Conservation (phyloP, 2,329 filamentous ascomycete species). For the Macrophomina phaseolina region DNA sequence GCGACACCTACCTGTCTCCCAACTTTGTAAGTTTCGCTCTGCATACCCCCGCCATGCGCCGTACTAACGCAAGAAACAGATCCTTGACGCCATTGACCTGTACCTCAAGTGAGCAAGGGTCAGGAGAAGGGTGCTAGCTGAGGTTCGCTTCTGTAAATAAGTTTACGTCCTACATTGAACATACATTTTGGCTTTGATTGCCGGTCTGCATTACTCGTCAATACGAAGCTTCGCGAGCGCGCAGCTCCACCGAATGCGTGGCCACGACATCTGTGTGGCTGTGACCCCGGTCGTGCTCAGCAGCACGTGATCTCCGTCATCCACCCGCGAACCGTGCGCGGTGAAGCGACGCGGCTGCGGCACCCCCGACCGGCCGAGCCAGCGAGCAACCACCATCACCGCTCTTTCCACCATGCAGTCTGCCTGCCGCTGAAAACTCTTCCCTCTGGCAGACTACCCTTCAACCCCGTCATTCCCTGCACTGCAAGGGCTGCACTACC, state of each 20-base stretch:
- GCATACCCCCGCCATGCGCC: not conserved
- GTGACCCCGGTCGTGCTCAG: constrained; percentile 17
- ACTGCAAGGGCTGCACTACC: not conserved
- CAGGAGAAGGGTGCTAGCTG: not conserved
- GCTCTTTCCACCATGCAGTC: constrained; percentile 6
- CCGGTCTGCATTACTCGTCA: constrained; percentile 4
- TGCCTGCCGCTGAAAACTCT: constrained; percentile 8
- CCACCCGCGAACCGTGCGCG: constrained; percentile 1
- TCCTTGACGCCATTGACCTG: constrained; percentile 17
- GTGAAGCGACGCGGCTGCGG: constrained; percentile 13
- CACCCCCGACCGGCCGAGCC: not conserved
- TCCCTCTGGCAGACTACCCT: not conserved
- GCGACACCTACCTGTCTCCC: constrained; percentile 61
- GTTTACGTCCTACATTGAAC: constrained; percentile 15
- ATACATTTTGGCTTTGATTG: constrained; percentile 9
- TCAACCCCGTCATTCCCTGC: not conserved
- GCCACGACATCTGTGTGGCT: constrained; percentile 19
- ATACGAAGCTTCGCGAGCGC: constrained; percentile 5
- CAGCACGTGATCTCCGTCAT: not conserved
- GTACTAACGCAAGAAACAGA: constrained; percentile 2
- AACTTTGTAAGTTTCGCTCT: constrained; percentile 55
- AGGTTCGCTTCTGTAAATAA: constrained; percentile 14
- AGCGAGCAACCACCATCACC: constrained; percentile 23
- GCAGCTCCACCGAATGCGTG: not conserved
- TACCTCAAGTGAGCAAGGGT: constrained; percentile 1